phyloP scores from a whole-genome alignment of 2,329 filamentous ascomycete genomes.

The Arthrobotrys conoides region DNA sequence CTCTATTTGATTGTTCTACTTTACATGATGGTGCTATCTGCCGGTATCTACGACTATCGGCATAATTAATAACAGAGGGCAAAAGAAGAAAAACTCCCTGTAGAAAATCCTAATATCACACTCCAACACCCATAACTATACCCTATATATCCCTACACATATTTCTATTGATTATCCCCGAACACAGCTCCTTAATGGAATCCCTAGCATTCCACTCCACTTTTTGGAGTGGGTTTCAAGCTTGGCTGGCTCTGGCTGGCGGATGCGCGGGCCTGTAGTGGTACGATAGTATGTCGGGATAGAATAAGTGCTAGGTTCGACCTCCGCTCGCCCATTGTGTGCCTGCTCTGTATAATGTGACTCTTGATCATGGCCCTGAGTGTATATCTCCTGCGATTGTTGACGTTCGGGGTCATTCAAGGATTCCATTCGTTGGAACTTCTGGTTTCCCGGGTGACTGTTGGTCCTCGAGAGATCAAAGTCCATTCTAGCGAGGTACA shows the following conservation, averaged over 20 bases:
- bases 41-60: too few relatives aligned
- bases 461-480: conserved; percentile 19
- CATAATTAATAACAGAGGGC: too few relatives aligned
- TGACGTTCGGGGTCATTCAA: not conserved
- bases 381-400: not conserved
- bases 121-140: not conserved
- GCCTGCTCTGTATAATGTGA: not conserved
- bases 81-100: too few relatives aligned
- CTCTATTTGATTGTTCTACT: not conserved
- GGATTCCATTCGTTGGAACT: conserved; percentile 16
- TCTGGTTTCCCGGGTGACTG: not conserved
- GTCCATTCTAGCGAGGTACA: conserved; percentile 34
- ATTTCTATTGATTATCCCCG: not conserved
- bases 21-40: not conserved
- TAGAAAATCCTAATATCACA: not conserved
- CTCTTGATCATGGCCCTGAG: not conserved
- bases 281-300: conserved; percentile 39
- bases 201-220: conserved; percentile 19
- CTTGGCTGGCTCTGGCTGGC: conserved; percentile 19
- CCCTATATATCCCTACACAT: not conserved
- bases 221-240: not conserved
- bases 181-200: not conserved
- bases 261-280: not conserved
- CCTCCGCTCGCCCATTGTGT: not conserved
- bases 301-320: conserved; percentile 22